phyloP scores from a whole-genome alignment of 2,329 filamentous ascomycete genomes.

The Penicillium sp. region DNA sequence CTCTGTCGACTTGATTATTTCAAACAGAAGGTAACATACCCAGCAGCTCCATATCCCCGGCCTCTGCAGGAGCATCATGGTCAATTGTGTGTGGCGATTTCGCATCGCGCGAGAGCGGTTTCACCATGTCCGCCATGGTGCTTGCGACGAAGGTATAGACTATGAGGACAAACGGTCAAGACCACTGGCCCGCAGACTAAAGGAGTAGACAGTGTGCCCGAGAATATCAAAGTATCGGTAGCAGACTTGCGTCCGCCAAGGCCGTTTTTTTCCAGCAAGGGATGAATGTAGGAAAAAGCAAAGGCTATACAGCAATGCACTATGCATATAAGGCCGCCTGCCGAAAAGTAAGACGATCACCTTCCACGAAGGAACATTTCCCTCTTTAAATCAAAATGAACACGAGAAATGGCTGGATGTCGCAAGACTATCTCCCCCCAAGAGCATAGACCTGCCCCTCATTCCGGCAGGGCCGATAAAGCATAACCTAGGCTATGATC shows the following conservation, averaged over 20 bases:
- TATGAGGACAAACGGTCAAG: not conserved
- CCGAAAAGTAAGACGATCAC: not conserved
- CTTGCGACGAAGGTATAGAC: not conserved
- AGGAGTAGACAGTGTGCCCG: not conserved
- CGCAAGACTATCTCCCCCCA: not conserved
- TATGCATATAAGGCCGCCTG: not conserved
- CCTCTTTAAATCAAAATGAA: not conserved
- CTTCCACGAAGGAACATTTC: not conserved
- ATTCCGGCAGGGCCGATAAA: not conserved
- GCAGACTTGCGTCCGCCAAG: not conserved
- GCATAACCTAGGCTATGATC: not conserved
- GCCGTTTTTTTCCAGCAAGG: not conserved
- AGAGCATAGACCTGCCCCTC: not conserved
- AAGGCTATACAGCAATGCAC: not conserved
- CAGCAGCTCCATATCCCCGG: slow-evolving; percentile 28
- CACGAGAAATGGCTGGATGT: not conserved
- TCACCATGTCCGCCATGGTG: slow-evolving; percentile 3
- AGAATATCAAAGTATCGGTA: not conserved
- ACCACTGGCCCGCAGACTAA: not conserved
- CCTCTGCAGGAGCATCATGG: slow-evolving; percentile 14
- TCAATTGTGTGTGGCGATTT: not conserved
- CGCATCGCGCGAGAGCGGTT: not conserved
- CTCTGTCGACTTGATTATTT: not conserved
- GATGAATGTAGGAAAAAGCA: not conserved
- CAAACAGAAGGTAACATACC: slow-evolving; percentile 16